These are phyloP conservation scores for Nakaseomyces bracarensis DNA, from an alignment of 1,139 yeast genomes.

Conservation along the genomic window DNA sequence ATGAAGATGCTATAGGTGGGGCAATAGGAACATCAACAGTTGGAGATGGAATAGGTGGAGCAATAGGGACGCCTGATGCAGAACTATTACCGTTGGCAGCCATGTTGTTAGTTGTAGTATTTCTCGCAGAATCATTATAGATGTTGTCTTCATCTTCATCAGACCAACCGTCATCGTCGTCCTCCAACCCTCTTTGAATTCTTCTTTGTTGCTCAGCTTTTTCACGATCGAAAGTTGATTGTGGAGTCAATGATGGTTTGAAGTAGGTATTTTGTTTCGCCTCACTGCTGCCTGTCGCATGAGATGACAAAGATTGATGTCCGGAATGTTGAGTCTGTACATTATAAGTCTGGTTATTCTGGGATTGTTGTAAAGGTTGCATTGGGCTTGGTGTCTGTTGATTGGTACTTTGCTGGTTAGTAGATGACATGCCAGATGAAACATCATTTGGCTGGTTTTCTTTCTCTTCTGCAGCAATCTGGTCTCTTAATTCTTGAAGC, in stretches of 20 bases:
- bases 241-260: slow-evolving; percentile 33
- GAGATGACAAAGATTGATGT: neutral
- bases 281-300: slow-evolving; percentile 6
- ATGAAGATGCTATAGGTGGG: slow-evolving; percentile 35
- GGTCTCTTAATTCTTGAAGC: slow-evolving; percentile 30
- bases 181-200: slow-evolving; percentile 49
- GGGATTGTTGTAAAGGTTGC: neutral
- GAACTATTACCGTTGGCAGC: no score
- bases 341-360: neutral
- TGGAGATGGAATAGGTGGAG: slow-evolving; percentile 17
- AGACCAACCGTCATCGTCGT: slow-evolving; percentile 44
- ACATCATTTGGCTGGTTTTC: slow-evolving; percentile 21
- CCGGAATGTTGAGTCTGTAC: slow-evolving; percentile 1
- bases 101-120: neutral
- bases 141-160: slow-evolving; percentile 47
- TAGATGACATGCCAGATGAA: slow-evolving; percentile 5
- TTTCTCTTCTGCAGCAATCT: slow-evolving; percentile 37
- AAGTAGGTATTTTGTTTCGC: slow-evolving; percentile 38
- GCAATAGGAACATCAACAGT: slow-evolving; percentile 44
- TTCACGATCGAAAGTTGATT: slow-evolving; percentile 40
- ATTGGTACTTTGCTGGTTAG: slow-evolving; percentile 21
- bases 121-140: slow-evolving; percentile 26
- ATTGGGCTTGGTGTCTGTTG: slow-evolving; percentile 8
- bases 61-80: no score
- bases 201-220: slow-evolving; percentile 58